Percentiles rank a stretch among this genome's conserved stretches.
Evolutionary conservation across 78 protist genomes (phyloP).

Genomic region (Anaeramoeba ignava): DNA sequence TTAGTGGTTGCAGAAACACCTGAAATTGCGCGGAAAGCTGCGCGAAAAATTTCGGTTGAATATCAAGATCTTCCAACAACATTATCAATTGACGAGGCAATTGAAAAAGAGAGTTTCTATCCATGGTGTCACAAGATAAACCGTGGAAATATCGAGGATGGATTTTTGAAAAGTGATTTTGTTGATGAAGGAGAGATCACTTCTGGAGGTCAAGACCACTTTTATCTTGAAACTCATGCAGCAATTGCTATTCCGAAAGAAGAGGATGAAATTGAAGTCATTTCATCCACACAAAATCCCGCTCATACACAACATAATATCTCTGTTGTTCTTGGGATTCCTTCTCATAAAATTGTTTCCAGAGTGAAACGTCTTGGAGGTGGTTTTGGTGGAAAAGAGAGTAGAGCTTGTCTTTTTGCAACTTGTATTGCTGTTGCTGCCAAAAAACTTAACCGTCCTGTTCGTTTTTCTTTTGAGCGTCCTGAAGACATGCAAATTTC

Average conservation of each 20-base stretch:
- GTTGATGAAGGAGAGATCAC: slow-evolving; percentile 1
- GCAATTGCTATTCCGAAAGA: slow-evolving; percentile 18
- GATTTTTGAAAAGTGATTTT: background rate
- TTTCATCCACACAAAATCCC: slow-evolving; percentile 11
- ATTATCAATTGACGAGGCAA: slow-evolving; percentile 7
- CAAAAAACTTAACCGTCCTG: background rate
- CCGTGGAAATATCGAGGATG: slow-evolving; percentile 20
- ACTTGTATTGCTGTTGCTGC: background rate
- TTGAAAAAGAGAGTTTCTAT: background rate
- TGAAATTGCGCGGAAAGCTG: slow-evolving; percentile 25
- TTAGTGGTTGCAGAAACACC: slow-evolving; percentile 30
- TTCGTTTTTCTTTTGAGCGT: background rate
- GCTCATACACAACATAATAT: background rate
- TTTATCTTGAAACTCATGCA: slow-evolving; percentile 34
- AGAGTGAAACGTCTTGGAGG: background rate
- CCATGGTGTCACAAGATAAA: background rate
- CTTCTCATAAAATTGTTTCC: background rate
- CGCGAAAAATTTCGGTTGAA: background rate
- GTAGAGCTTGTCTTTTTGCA: background rate
- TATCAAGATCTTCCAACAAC: background rate
- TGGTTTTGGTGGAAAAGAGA: background rate
- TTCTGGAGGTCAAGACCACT: slow-evolving; percentile 31
- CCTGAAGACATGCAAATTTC: background rate
- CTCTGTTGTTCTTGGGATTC: background rate
- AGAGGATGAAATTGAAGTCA: background rate